Percentiles rank a stretch among this genome's conserved stretches.
These are phyloP conservation scores for Venturia oleaginea DNA, from an alignment of 2,329 filamentous ascomycete species.

Conservation along the genomic window DNA sequence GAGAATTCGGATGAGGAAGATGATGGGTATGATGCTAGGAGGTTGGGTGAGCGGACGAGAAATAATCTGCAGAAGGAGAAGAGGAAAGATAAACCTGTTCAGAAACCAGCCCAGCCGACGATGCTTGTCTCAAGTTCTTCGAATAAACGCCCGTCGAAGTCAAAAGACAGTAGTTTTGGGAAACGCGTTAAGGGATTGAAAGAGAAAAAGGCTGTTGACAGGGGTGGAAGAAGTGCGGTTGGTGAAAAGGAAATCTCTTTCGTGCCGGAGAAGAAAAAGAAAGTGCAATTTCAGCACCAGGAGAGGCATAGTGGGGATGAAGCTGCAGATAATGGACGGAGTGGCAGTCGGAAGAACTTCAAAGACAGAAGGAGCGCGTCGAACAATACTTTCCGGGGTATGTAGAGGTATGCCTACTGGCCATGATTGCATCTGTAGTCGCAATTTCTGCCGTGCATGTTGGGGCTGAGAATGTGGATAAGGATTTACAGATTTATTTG, in stretches of 20 bases:
- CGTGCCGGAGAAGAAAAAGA: slow-evolving; percentile 48
- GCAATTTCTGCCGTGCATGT: too few relatives aligned
- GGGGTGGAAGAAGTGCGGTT: slow-evolving; percentile 5
- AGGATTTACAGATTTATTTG: too few relatives aligned
- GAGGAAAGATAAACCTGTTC: slow-evolving; percentile 27
- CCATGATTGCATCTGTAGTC: too few relatives aligned
- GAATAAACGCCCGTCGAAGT: slow-evolving; percentile 16
- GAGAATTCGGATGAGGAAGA: slow-evolving; percentile 24
- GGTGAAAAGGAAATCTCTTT: slow-evolving; percentile 63
- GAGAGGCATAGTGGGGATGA: slow-evolving; percentile 18
- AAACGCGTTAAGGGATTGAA: slow-evolving; percentile 39
- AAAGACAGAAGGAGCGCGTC: slow-evolving; percentile 61
- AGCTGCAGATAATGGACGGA: slow-evolving; percentile 23
- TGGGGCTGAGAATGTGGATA: too few relatives aligned
- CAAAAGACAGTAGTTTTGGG: slow-evolving; percentile 48
- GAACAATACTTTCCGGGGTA: slow-evolving; percentile 41
- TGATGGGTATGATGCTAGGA: slow-evolving; percentile 32
- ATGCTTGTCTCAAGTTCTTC: slow-evolving; percentile 50
- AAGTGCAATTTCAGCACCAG: slow-evolving; percentile 16
- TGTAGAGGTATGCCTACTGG: neutral
- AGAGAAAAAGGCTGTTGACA: slow-evolving; percentile 18
- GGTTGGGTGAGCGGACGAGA: slow-evolving; percentile 19
- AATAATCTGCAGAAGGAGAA: slow-evolving; percentile 20
- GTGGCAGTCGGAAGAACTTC: slow-evolving; percentile 22
- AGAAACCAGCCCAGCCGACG: slow-evolving; percentile 32